Evolutionary conservation across 495 filamentous ascomycete genomes (phyloP).

Genomic region (Aspergillus ellipticus): DNA sequence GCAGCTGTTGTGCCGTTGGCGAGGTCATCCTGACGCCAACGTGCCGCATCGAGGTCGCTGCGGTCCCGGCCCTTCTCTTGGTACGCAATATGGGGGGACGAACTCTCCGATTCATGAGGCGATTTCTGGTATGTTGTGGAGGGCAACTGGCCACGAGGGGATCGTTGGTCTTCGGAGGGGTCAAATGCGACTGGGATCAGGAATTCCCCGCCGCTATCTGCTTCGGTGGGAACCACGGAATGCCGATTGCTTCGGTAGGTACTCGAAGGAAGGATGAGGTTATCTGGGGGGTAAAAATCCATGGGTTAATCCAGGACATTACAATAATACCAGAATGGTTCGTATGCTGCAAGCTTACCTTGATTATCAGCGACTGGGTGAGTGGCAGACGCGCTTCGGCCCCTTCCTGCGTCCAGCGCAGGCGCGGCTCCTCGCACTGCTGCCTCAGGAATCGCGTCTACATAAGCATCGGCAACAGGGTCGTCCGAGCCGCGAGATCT

Average conservation of each 20-base stretch:
- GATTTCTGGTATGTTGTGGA: conserved; percentile 15
- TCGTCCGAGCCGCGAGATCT: conserved; percentile 67
- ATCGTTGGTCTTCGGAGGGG: conserved; percentile 63
- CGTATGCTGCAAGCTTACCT: conserved; percentile 15
- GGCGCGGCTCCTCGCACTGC: conserved; percentile 59
- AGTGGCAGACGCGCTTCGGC: conserved; percentile 9
- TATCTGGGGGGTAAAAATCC: conserved; percentile 31
- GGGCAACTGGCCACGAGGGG: conserved; percentile 32
- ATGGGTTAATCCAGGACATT: neutral
- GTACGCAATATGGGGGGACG: conserved; percentile 85
- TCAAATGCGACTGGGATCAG: conserved; percentile 91
- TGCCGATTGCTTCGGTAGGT: conserved; percentile 77
- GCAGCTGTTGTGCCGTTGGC: conserved; percentile 56
- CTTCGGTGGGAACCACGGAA: conserved; percentile 58
- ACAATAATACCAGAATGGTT: neutral
- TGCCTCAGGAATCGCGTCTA: conserved; percentile 67
- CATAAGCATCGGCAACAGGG: conserved; percentile 56
- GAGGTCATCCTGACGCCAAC: conserved; percentile 40
- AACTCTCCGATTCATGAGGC: conserved; percentile 27
- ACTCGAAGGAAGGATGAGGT: conserved; percentile 65
- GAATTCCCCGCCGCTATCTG: conserved; percentile 68
- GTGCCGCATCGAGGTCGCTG: conserved; percentile 34
- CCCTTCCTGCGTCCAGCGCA: conserved; percentile 25
- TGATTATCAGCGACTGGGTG: conserved; percentile 15
- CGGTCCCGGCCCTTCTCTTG: conserved; percentile 76